phyloP scores from a whole-genome alignment of 2,329 filamentous ascomycete species.

The Colletotrichum musae region DNA sequence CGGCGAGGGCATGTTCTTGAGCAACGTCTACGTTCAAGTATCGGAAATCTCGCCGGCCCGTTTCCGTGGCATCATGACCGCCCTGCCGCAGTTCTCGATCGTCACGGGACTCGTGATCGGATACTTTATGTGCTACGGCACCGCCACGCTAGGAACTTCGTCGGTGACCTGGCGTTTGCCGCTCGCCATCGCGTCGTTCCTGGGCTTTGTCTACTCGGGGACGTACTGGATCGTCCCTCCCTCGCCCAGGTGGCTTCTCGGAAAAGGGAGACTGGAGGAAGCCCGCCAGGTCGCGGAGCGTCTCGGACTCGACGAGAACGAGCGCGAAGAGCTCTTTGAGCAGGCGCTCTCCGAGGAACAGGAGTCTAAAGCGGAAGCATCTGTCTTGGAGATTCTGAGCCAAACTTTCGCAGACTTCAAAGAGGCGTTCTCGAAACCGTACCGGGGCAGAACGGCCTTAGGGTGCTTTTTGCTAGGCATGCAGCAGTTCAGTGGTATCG shows the following conservation, averaged over 20 bases:
- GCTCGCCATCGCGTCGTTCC: conserved; percentile 56
- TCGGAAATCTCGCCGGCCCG: conserved; percentile 71
- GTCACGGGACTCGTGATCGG: conserved; percentile 66
- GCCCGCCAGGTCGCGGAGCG: conserved; percentile 57
- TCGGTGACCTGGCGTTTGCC: conserved; percentile 71
- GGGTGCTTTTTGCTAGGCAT: conserved; percentile 72
- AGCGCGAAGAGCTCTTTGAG: conserved; percentile 56
- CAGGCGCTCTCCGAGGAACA: conserved; percentile 36
- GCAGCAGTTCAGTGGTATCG: conserved; percentile 73
- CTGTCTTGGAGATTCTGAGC: conserved; percentile 47
- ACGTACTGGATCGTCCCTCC: conserved; percentile 57
- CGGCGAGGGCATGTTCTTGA: conserved; percentile 70
- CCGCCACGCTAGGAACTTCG: conserved; percentile 56
- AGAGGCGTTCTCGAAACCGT: conserved; percentile 45
- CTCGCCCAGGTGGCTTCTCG: conserved; percentile 71
- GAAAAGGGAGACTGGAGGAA: conserved; percentile 57
- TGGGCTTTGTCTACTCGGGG: conserved; percentile 50
- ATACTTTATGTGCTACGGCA: conserved; percentile 74
- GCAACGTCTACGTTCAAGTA: conserved; percentile 67
- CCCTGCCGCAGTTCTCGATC: conserved; percentile 67
- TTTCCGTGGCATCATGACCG: conserved; percentile 65
- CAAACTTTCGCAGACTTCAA: conserved; percentile 50
- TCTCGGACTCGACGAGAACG: conserved; percentile 60
- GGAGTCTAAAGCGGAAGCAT: conserved; percentile 47
- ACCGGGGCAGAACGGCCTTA: conserved; percentile 62